Conservation (phyloP, 805 yeast genomes). For the Tetrapisispora taiwanensis region DNA sequence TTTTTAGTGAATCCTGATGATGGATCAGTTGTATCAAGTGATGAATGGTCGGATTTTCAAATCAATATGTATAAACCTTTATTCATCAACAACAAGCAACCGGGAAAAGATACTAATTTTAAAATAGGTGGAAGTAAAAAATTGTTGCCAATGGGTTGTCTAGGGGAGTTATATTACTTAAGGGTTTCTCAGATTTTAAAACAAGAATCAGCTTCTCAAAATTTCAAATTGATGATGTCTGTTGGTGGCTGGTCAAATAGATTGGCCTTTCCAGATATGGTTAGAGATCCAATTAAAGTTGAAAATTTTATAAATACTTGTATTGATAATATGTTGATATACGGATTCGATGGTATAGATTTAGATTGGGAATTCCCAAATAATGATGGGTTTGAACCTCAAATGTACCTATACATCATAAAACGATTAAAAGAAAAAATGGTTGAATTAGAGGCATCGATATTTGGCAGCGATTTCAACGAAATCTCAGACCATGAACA, state of each 20-base stretch:
- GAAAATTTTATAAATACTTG: slow-evolving; percentile 42
- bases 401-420: slow-evolving; percentile 36
- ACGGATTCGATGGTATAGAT: slow-evolving; percentile 83
- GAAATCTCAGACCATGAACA: slow-evolving; percentile 9
- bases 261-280: slow-evolving; percentile 38
- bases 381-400: slow-evolving; percentile 34
- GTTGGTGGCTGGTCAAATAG: slow-evolving; percentile 74
- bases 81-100: slow-evolving; percentile 5
- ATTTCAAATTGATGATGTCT: slow-evolving; percentile 54
- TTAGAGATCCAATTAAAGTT: slow-evolving; percentile 31
- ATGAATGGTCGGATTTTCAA: slow-evolving; percentile 56
- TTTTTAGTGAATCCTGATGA: slow-evolving; percentile 43
- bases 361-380: slow-evolving; percentile 91
- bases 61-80: slow-evolving; percentile 21
- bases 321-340: slow-evolving; percentile 36
- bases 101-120: neutral
- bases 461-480: slow-evolving; percentile 9
- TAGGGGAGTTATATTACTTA: slow-evolving; percentile 40
- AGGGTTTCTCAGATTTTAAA: slow-evolving; percentile 23
- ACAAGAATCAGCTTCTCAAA: slow-evolving; percentile 10
- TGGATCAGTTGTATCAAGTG: slow-evolving; percentile 48
- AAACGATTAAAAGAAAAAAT: slow-evolving; percentile 32
- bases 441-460: slow-evolving; percentile 29
- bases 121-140: neutral
- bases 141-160: slow-evolving; percentile 34